A percentile compares a stretch with the other conserved stretches of the same genome.
These are phyloP conservation scores for Talaromyces sp. DNA, from an alignment of 2,329 filamentous ascomycete species.

Conservation along the genomic window DNA sequence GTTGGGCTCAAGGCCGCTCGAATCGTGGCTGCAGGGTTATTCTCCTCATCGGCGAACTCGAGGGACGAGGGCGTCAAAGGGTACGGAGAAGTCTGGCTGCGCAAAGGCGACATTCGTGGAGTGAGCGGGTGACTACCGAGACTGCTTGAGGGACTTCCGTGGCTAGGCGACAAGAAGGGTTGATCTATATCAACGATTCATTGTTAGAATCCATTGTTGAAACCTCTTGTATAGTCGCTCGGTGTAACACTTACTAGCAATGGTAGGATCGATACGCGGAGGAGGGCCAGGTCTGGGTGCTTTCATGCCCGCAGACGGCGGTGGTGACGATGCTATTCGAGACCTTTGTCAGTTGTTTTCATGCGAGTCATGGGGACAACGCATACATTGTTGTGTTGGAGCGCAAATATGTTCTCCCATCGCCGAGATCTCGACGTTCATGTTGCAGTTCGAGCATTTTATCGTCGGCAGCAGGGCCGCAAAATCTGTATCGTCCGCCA, in stretches of 20 bases:
- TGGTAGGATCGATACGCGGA: slow-evolving; percentile 56
- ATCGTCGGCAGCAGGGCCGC: slow-evolving; percentile 75
- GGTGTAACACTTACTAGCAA: slow-evolving; percentile 54
- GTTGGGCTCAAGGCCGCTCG: slow-evolving; percentile 18
- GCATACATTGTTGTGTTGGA: slow-evolving; percentile 30
- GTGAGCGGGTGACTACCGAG: slow-evolving; percentile 62
- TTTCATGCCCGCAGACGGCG: slow-evolving; percentile 31
- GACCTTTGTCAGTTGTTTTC: slow-evolving; percentile 23
- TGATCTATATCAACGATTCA: slow-evolving; percentile 33
- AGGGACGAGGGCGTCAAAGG: slow-evolving; percentile 45
- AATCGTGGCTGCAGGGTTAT: slow-evolving; percentile 20
- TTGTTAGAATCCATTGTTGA: background rate
- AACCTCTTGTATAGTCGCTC: background rate
- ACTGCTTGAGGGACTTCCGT: slow-evolving; percentile 63
- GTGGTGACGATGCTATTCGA: slow-evolving; percentile 30
- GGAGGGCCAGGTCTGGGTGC: slow-evolving; percentile 50
- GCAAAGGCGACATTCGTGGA: slow-evolving; percentile 47
- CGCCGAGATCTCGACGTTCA: slow-evolving; percentile 75
- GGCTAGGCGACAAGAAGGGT: slow-evolving; percentile 49
- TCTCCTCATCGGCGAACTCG: slow-evolving; percentile 51
- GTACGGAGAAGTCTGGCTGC: slow-evolving; percentile 42
- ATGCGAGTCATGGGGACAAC: slow-evolving; percentile 11
- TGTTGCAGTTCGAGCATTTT: slow-evolving; percentile 80
- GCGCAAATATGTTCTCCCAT: slow-evolving; percentile 82
- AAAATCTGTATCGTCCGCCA: slow-evolving; percentile 51